Evolutionary conservation across 2,329 filamentous ascomycete species (phyloP).

Genomic region (Cordyceps militaris): DNA sequence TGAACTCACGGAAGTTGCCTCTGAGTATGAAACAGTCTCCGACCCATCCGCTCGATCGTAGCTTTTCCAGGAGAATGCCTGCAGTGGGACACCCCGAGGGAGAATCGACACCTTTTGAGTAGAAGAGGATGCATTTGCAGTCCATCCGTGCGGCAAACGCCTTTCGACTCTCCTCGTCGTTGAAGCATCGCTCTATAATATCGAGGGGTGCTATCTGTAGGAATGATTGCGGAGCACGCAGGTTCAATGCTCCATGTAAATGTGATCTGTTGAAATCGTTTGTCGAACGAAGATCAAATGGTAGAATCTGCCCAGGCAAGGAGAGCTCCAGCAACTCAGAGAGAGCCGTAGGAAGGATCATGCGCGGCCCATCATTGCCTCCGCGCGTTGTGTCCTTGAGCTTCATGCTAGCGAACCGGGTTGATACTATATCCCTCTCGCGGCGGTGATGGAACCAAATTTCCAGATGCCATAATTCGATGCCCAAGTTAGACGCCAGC

Average conservation of each 20-base stretch:
- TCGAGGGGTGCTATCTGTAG: constrained; percentile 41
- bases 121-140: constrained; percentile 45
- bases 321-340: constrained; percentile 45
- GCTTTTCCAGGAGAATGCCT: constrained; percentile 36
- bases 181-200: constrained; percentile 43
- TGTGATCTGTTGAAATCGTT: constrained; percentile 44
- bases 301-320: constrained; percentile 35
- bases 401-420: constrained; percentile 38
- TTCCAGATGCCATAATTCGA: constrained; percentile 44
- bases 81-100: constrained; percentile 45
- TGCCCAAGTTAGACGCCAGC: constrained; percentile 46
- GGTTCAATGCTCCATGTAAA: constrained; percentile 44
- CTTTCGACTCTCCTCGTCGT: constrained; percentile 40
- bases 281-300: constrained; percentile 44
- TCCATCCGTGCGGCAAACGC: constrained; percentile 41
- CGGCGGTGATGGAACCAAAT: constrained; percentile 51
- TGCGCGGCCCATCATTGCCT: constrained; percentile 30
- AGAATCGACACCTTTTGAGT: constrained; percentile 43
- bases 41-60: constrained; percentile 40
- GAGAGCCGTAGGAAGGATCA: constrained; percentile 46
- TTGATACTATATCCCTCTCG: constrained; percentile 39
- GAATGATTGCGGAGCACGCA: constrained; percentile 44
- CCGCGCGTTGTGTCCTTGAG: constrained; percentile 30
- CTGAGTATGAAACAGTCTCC: constrained; percentile 49
- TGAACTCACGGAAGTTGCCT: constrained; percentile 50